Evolutionary conservation across 2,329 filamentous ascomycete species (phyloP).

Genomic region (Pezicula rhizophila): DNA sequence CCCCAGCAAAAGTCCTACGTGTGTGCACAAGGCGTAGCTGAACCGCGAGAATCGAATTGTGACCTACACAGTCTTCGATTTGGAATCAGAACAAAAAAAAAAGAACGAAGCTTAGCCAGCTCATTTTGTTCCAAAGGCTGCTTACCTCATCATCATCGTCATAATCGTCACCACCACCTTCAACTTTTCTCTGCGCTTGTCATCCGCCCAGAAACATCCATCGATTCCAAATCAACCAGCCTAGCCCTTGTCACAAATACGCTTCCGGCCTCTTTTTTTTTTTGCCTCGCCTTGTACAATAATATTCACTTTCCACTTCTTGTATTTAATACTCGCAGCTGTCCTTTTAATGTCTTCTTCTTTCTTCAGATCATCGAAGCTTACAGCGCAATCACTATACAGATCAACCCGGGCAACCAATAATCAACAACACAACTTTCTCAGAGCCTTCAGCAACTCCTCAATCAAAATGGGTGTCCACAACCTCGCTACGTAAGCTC

Average conservation of each 20-base stretch:
- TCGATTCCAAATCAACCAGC: conserved; percentile 1
- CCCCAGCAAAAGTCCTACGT: too few species aligned
- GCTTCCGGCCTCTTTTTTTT: too few species aligned
- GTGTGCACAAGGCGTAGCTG: too few species aligned
- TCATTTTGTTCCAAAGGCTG: not conserved
- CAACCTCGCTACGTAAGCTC: conserved; percentile 33
- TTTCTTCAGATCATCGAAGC: conserved; percentile 8
- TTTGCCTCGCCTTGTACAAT: too few species aligned
- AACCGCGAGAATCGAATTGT: too few species aligned
- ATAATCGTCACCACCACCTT: not conserved
- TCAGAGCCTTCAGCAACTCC: conserved; percentile 31
- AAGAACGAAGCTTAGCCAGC: not conserved
- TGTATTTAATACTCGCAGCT: not conserved
- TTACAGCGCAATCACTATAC: conserved; percentile 5
- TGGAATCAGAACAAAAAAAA: not conserved
- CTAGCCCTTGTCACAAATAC: not conserved
- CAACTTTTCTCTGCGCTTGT: not conserved
- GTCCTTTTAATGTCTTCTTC: not conserved
- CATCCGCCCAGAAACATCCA: not conserved
- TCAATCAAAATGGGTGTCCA: conserved; percentile 39
- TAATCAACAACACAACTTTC: conserved; percentile 1
- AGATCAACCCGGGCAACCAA: conserved; percentile 3
- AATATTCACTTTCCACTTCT: not conserved
- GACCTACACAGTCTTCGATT: not conserved
- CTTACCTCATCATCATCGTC: not conserved